Evolutionary conservation across 352 stramenopile genomes (phyloP), one percentile per base, ranked within the genome.

Genomic region (Pythium monospermum): DNA sequence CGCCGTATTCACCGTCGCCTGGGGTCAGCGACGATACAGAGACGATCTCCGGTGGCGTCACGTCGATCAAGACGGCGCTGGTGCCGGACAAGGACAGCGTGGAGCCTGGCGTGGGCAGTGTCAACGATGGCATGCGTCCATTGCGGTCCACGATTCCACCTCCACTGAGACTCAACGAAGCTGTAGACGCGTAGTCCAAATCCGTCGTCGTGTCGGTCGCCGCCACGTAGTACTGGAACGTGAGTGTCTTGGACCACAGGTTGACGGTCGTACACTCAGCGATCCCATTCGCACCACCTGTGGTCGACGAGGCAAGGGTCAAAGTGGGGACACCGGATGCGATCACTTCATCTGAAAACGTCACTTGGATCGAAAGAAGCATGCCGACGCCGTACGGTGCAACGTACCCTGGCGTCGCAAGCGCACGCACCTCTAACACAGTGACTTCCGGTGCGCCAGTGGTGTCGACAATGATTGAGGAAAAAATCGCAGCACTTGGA

Each of bases 331-430:
- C 53, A 6, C 83, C 83, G 23, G 61, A 66, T 3, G 71, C 76
- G 19, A 70, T 59, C 4, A 94, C 77, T 49, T 94, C 81, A 31
- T 92, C 81, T 1, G 82, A 90, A 55, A 93, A 94, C 13, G 65
- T 79, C 3, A 94, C 66, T 61, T 83, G 63, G 35, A 94, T 50
- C 4, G 53, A 68, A 0, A 94, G 51, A 0, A 64, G 65, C 25
- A 80, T 74, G 0, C 83, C 83, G 6, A 87, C 77, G 12, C 82
- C 80, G 23, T 81, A 91, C 15, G 83, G 75, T 53, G 71, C 66
- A 4, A 64, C 56, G 35, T 69, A 87, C 3, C 62, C 40, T 4
- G 67, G 42, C 2, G 61, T 87, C 1, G 66, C 49, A 1, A 87
- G 23, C 7, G 76, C 69, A 18, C 42, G 44, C 0, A 91, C 73